These are phyloP conservation scores for Hypoxylon sp. DNA, from an alignment of 2,329 filamentous ascomycete genomes.

Conservation along the genomic window DNA sequence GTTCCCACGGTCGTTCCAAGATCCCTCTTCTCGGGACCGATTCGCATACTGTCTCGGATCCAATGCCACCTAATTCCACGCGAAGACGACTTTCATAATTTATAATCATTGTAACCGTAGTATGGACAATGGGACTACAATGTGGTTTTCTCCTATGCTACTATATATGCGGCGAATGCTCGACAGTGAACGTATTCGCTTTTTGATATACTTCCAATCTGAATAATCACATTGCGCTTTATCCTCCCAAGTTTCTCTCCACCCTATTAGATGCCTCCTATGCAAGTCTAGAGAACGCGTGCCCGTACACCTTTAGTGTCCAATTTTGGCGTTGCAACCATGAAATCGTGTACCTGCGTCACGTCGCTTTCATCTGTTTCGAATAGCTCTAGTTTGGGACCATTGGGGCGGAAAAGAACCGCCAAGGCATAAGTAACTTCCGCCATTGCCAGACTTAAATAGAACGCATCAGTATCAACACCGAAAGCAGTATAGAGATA, in stretches of 20 bases:
- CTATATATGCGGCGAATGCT: neutral
- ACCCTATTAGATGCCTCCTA: neutral
- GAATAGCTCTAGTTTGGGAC: constrained; percentile 37
- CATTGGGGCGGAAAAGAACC: constrained; percentile 37
- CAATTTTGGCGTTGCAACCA: constrained; percentile 16
- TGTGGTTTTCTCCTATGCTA: neutral
- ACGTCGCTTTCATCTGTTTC: constrained; percentile 42
- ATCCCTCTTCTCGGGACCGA: constrained; percentile 16
- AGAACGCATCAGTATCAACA: constrained; percentile 6
- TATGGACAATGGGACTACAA: neutral
- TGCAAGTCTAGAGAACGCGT: neutral
- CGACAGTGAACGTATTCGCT: constrained; percentile 5
- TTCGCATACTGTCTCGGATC: neutral
- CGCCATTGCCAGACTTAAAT: constrained; percentile 34
- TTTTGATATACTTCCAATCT: neutral
- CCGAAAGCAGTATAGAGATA: constrained; percentile 1
- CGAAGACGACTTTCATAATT: constrained; percentile 1
- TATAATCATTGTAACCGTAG: constrained; percentile 1
- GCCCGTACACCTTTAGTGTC: constrained; percentile 15
- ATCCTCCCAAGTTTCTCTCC: neutral
- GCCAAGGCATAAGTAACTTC: constrained; percentile 36
- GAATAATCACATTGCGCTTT: neutral
- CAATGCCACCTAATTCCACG: constrained; percentile 12
- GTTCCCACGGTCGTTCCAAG: constrained; percentile 10
- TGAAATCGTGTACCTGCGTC: constrained; percentile 34